Base-by-base conservation (phyloP, 108 stramenopile species). In the Mediolabrus comicus region DNA sequence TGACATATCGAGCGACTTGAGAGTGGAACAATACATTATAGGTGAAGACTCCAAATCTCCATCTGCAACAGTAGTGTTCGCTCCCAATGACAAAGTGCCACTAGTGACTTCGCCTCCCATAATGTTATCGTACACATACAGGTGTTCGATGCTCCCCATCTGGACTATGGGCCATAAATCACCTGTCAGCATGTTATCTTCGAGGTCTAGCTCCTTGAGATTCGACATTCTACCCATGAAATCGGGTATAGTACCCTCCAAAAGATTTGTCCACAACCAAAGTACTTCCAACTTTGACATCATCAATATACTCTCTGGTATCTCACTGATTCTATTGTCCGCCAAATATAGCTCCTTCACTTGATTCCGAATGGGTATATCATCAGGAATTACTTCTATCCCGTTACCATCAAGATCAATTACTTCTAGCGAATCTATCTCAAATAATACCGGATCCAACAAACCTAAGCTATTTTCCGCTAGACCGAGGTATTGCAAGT, bases 341-440 rank as follows among this genome's bases (percentile, higher is more conserved):
- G 56, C 56, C 24, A 57, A 28, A 4, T 57, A 57, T 33, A 57
- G 32, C n/a, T 57, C 56, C 17, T 57, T 57, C 56, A 57, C 31
- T 19, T 33, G n/a, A 16, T 57, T 57, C 24, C 29, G 29, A 30
- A 30, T 57, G 30, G 56, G 56, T 6, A 57, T 57, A n/a, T 57
- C 32, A 7, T 30, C 32, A 0, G 56, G 56, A 30, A 57, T 57
- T 9, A 1, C 24, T 33, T 57, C 56, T 16, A 57, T 57, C 1
- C 56, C 56, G 31, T 57, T 57, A 17, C 32, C 32, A 33, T 57
- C 56, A 13, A 57, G 27, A 57, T 57, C 56, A 28, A 57, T 57
- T 19, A 57, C 56, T 33, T 57, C 56, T 8, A 57, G 56, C 17
- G 29, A 17, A 17, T 57, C 17, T 28, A 57, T 57, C 16, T 57